A percentile compares a stretch with the other conserved stretches of the same genome.
Conservation (phyloP, 176 grass and related monocot species). For the Urochloa ruziziensis region DNA sequence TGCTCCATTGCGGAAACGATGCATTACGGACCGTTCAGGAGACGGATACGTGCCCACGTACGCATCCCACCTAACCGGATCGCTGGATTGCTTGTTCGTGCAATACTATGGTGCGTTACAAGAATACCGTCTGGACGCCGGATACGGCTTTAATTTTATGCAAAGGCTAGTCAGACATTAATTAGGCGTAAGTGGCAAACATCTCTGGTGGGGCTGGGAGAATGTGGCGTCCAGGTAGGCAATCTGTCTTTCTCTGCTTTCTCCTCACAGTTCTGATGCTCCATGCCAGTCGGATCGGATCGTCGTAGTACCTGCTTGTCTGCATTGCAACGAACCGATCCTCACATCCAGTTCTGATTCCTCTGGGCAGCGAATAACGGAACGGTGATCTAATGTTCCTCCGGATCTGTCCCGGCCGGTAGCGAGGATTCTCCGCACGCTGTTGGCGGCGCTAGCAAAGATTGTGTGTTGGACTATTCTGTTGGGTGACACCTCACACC, state of each 20-base stretch:
- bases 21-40: background rate
- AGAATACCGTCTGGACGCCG: background rate
- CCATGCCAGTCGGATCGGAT: background rate
- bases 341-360: no score
- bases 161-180: background rate
- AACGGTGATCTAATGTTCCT: background rate
- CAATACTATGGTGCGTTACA: background rate
- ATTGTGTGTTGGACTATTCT: background rate
- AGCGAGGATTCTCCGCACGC: background rate
- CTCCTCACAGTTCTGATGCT: background rate
- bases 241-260: background rate
- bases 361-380: background rate
- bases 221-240: conserved; percentile 30
- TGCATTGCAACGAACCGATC: background rate
- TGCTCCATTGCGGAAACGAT: background rate
- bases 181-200: background rate
- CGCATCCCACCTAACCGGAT: background rate
- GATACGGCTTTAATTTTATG: background rate
- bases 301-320: background rate
- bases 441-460: background rate
- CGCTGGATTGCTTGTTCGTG: background rate
- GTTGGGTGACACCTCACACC: no score
- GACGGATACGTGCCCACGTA: background rate
- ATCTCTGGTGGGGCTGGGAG: background rate
- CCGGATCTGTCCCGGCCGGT: background rate